Evolutionary conservation across 2,329 filamentous ascomycete species (phyloP), one percentile per base, ranked within the genome.

Genomic region (Colletotrichum sp.): DNA sequence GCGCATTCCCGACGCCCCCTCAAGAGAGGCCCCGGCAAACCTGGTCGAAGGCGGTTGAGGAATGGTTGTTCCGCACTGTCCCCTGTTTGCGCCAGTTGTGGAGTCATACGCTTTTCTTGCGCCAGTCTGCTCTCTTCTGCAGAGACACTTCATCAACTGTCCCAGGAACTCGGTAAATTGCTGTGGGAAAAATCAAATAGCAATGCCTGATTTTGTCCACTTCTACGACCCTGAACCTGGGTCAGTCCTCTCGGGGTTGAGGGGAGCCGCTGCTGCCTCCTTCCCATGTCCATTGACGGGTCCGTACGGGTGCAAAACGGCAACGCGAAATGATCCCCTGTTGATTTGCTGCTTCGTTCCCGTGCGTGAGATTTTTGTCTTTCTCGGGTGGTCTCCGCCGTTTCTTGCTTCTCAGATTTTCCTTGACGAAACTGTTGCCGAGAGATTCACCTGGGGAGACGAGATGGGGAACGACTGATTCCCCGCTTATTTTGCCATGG

Each of bases 101-200:
- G 71, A 68, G 55, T 28, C 48, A 22, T 52, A 52, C 28, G 22
- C 34, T n/a, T 22, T 44, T 28, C 22, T 59, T 65, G 15, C 59
- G 26, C 72, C 52, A 30, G 55, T 55, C 65, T 63, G 26, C 48
- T 26, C 62, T 28, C 30, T 52, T 64, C 59, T 69, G 74, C 71
- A 69, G 34, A 68, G 74, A 76, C 65, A 76, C 65, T 68, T 76
- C 74, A 74, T 69, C 64, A 76, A 74, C 57, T 26, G 74, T 76
- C 48, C 74, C 74, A 52, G 60, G 48, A 52, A 74, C 22, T 66
- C 74, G 74, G 74, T 76, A 76, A 76, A 76, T 76, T 64, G 59
- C 44, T 63, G 64, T 68, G 71, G 59, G 16, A 24, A 52, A 24
- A 48, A n/a, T 48, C n/a, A 65, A 65, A 36, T 36, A 26, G 65